Conservation (phyloP, 495 filamentous ascomycete genomes). For the Hyaloscypha hepaticicola region DNA sequence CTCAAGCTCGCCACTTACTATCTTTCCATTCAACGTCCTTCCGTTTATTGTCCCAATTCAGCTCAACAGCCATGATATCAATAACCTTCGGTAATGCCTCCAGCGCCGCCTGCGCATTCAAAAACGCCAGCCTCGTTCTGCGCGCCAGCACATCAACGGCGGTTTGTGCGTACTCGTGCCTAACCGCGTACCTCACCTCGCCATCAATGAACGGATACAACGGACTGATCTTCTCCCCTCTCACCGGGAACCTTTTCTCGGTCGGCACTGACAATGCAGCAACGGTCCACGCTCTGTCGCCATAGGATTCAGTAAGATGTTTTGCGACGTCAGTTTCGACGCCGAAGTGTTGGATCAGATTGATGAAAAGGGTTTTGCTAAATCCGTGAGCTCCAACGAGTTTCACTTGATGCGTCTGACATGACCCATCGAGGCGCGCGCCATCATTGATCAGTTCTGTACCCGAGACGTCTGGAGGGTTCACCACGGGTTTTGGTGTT, state of each 20-base stretch:
- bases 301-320: constrained; percentile 86
- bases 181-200: constrained; percentile 85
- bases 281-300: constrained; percentile 95
- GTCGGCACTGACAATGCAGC: constrained; percentile 82
- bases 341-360: constrained; percentile 95
- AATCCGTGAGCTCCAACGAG: constrained; percentile 93
- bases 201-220: constrained; percentile 97
- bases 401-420: constrained; percentile 88
- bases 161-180: constrained; percentile 93
- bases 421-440: constrained; percentile 75
- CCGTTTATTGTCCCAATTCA: constrained; percentile 74
- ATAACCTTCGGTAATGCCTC: constrained; percentile 88
- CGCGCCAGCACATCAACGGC: constrained; percentile 89
- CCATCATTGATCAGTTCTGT: constrained; percentile 73
- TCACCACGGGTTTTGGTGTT: constrained; percentile 53
- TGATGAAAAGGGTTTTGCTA: constrained; percentile 96
- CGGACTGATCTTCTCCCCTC: constrained; percentile 75
- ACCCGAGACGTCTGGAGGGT: constrained; percentile 74
- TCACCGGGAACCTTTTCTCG: constrained; percentile 79
- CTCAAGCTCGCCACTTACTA: too few relatives aligned
- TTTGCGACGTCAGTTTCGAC: constrained; percentile 93
- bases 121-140: constrained; percentile 83
- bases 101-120: constrained; percentile 93
- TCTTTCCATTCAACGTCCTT: constrained; percentile 84
- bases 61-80: constrained; percentile 88